Conservation (phyloP, 2,329 filamentous ascomycete genomes). For the Ascochyta clinopodiicola region DNA sequence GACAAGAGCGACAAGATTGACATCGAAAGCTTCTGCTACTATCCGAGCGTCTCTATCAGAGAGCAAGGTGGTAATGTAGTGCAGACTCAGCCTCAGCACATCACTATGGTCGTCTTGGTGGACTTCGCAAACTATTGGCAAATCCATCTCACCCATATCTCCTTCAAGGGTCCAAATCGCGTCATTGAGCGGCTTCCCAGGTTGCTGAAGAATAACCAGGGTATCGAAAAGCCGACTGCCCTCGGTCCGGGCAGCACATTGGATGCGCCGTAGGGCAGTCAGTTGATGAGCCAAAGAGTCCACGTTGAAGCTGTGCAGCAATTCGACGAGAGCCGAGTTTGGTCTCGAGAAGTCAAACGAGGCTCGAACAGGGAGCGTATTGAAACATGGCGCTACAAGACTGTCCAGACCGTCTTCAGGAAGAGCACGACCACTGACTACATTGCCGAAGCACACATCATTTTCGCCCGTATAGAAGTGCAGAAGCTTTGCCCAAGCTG, state of each 20-base stretch:
- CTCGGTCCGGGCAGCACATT: constrained; percentile 57
- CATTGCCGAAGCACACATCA: constrained; percentile 87
- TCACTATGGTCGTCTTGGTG: constrained; percentile 63
- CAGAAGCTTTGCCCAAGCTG: constrained; percentile 73
- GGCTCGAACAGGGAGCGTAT: constrained; percentile 77
- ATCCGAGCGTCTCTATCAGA: constrained; percentile 34
- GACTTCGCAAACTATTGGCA: constrained; percentile 79
- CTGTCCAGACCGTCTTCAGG: constrained; percentile 69
- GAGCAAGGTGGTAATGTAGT: constrained; percentile 55
- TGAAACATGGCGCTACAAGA: constrained; percentile 90
- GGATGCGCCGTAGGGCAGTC: constrained; percentile 75
- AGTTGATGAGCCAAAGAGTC: constrained; percentile 73
- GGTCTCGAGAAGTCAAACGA: constrained; percentile 57
- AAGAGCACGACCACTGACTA: constrained; percentile 78
- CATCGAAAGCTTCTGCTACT: constrained; percentile 39
- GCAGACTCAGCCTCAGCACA: constrained; percentile 64
- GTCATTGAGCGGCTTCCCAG: constrained; percentile 53
- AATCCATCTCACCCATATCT: constrained; percentile 70
- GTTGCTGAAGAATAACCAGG: constrained; percentile 78
- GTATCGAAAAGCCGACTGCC: constrained; percentile 75
- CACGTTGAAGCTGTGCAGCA: constrained; percentile 67
- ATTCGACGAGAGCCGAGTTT: constrained; percentile 64
- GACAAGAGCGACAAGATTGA: constrained; percentile 34
- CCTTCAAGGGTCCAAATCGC: constrained; percentile 59
- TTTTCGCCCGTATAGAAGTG: constrained; percentile 59